Percentiles rank a stretch among this genome's conserved stretches.
These are phyloP conservation scores for Pneumocystis jirovecii DNA, from an alignment of 1,139 yeast genomes.

Conservation along the genomic window DNA sequence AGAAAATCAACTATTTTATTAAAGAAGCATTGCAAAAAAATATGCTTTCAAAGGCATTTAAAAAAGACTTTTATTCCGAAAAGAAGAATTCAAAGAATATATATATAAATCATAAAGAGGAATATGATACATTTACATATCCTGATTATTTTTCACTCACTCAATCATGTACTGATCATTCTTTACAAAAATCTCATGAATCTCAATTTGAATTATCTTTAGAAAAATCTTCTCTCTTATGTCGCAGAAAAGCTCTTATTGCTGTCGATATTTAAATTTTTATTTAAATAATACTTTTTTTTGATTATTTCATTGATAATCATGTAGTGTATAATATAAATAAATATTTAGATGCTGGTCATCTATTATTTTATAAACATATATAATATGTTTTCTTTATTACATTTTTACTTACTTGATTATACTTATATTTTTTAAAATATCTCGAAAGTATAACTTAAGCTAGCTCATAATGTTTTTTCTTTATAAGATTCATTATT, in stretches of 20 bases:
- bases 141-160: not conserved
- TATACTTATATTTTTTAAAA: not conserved
- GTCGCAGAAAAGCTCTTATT: conserved; percentile 43
- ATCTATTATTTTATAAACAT: not conserved
- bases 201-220: conserved; percentile 48
- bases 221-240: conserved; percentile 68
- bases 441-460: not conserved
- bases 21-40: not conserved
- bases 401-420: not conserved
- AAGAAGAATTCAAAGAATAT: not conserved
- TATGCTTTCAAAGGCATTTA: not conserved
- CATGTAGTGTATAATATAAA: not conserved
- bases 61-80: too few relatives aligned
- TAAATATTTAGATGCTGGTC: not conserved
- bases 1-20: not conserved
- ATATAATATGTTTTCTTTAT: not conserved
- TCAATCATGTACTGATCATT: not conserved
- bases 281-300: not conserved
- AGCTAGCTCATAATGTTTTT: not conserved
- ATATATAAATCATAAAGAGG: conserved; percentile 3
- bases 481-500: not conserved
- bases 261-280: not conserved
- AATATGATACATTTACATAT: conserved; percentile 22
- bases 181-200: conserved; percentile 21
- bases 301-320: not conserved